Conservation (phyloP, 2,329 filamentous ascomycete genomes). For the Ophiostoma triangulosporum region DNA sequence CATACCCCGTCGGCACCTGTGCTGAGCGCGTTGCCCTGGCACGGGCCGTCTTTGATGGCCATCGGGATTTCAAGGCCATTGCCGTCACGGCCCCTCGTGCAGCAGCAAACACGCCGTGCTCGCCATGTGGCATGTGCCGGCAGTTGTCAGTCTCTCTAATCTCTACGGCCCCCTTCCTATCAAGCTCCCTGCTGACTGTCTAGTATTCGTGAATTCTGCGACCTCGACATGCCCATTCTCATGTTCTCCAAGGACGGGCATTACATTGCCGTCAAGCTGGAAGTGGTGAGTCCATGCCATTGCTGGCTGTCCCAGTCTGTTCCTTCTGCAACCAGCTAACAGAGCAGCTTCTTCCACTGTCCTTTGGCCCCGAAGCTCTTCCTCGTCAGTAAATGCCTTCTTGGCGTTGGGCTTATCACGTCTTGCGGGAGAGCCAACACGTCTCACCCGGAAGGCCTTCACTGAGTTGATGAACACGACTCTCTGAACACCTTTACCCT, state of each 20-base stretch:
- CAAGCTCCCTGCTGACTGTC: background rate
- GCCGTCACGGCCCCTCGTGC: conserved; percentile 72
- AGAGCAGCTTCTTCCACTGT: conserved; percentile 48
- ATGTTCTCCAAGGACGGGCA: conserved; percentile 82
- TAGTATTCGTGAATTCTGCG: conserved; percentile 65
- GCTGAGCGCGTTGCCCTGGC: conserved; percentile 84
- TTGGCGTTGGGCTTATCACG: background rate
- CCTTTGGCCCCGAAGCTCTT: conserved; percentile 51
- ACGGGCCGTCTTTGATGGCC: conserved; percentile 55
- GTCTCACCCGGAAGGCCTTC: background rate
- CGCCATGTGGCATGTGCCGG: conserved; percentile 90
- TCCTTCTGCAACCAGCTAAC: conserved; percentile 6
- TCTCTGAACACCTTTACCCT: no score
- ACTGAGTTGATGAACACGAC: no score
- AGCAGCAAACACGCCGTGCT: conserved; percentile 33
- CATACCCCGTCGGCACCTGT: conserved; percentile 89
- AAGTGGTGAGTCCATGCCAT: conserved; percentile 36
- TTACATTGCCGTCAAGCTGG: conserved; percentile 55
- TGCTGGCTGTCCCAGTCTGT: no score
- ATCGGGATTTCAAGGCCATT: conserved; percentile 55
- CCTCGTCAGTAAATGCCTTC: background rate
- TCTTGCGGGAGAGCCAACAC: background rate
- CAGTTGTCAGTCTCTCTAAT: conserved; percentile 54
- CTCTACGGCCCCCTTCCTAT: background rate
- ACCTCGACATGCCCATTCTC: conserved; percentile 59